A percentile compares a stretch with the other conserved stretches of the same genome.
Evolutionary conservation across 2,329 filamentous ascomycete species (phyloP).

Genomic region (Botrytis deweyae): DNA sequence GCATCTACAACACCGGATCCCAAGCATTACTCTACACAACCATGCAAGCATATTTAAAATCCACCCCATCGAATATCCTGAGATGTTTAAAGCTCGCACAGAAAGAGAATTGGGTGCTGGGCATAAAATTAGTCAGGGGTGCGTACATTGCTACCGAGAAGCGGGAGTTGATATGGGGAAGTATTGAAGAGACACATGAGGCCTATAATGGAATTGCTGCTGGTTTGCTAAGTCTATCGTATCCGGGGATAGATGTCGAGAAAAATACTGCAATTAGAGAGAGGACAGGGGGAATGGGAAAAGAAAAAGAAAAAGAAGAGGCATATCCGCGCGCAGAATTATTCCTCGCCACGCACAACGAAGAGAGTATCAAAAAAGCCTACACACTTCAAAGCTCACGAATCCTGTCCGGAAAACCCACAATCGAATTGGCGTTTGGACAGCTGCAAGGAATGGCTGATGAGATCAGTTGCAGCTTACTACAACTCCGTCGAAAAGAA

Average conservation of each 20-base stretch:
- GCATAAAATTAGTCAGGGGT: slow-evolving; percentile 53
- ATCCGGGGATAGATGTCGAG: slow-evolving; percentile 35
- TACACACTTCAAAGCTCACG: slow-evolving; percentile 47
- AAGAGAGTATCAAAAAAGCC: slow-evolving; percentile 61
- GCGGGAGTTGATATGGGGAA: slow-evolving; percentile 46
- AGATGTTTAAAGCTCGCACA: slow-evolving; percentile 47
- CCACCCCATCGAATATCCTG: slow-evolving; percentile 46
- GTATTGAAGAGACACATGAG: slow-evolving; percentile 48
- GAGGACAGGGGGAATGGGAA: not conserved
- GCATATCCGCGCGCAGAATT: slow-evolving; percentile 46
- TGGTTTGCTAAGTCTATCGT: slow-evolving; percentile 45
- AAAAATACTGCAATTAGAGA: slow-evolving; percentile 17
- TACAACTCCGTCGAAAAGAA: slow-evolving; percentile 42
- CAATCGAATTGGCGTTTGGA: slow-evolving; percentile 56
- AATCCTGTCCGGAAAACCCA: slow-evolving; percentile 43
- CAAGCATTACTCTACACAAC: slow-evolving; percentile 50
- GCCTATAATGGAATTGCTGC: slow-evolving; percentile 58
- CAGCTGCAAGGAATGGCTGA: slow-evolving; percentile 95
- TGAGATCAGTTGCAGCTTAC: slow-evolving; percentile 65
- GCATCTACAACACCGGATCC: slow-evolving; percentile 48
- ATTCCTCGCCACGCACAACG: slow-evolving; percentile 80
- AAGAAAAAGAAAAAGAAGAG: not conserved
- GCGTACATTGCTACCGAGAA: slow-evolving; percentile 53
- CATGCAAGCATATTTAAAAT: slow-evolving; percentile 54
- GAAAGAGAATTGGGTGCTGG: slow-evolving; percentile 49